These are phyloP conservation scores for Penicillium sp. DNA, from an alignment of 2,329 filamentous ascomycete genomes.

Conservation along the genomic window DNA sequence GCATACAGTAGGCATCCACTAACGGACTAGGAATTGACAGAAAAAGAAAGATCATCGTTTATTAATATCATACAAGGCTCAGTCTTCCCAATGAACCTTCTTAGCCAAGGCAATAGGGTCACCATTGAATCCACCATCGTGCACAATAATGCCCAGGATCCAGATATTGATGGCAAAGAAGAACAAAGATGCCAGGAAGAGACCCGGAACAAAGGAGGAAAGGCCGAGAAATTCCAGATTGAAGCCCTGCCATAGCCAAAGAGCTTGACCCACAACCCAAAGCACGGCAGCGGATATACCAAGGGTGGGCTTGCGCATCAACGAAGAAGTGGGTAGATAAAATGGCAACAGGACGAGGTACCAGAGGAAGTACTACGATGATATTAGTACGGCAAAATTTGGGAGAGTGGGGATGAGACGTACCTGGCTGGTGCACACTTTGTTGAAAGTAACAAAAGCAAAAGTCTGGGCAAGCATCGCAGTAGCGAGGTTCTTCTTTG, in stretches of 20 bases:
- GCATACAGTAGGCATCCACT: too few relatives aligned
- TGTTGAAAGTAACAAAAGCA: conserved; percentile 97
- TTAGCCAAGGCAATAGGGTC: conserved; percentile 1
- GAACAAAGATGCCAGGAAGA: conserved; percentile 73
- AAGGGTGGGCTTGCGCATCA: conserved; percentile 63
- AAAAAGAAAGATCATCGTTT: background rate
- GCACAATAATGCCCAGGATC: conserved; percentile 80
- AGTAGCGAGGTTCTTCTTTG: conserved; percentile 78
- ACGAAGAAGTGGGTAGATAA: conserved; percentile 79
- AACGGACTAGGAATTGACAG: too few relatives aligned
- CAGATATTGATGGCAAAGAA: conserved; percentile 90
- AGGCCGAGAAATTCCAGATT: conserved; percentile 77
- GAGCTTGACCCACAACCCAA: conserved; percentile 77
- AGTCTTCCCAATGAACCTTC: conserved; percentile 1
- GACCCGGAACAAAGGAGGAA: conserved; percentile 82
- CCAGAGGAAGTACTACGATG: conserved; percentile 88
- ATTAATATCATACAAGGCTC: background rate
- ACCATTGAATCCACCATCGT: conserved; percentile 57
- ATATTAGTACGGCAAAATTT: background rate
- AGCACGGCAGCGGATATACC: conserved; percentile 69
- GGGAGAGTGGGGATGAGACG: conserved; percentile 25
- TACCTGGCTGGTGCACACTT: conserved; percentile 98
- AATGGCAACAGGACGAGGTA: conserved; percentile 93
- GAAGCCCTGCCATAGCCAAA: conserved; percentile 77
- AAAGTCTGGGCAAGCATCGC: conserved; percentile 95